Conservation (phyloP, 2,329 filamentous ascomycete species). For the Dothideomycetes sp. region DNA sequence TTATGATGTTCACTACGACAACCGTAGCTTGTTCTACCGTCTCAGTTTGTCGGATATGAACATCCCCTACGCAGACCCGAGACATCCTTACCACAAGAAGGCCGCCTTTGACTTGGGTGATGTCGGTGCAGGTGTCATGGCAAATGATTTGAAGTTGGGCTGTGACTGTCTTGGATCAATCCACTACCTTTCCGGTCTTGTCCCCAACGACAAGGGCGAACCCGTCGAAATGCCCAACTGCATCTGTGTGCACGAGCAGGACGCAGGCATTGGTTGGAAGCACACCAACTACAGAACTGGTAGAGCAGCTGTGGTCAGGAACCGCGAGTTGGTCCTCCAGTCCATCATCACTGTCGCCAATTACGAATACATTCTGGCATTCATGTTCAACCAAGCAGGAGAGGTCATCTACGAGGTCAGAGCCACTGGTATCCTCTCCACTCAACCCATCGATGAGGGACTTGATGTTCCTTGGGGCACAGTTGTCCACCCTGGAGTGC, state of each 20-base stretch:
- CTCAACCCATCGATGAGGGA: constrained; percentile 55
- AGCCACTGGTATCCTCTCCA: constrained; percentile 57
- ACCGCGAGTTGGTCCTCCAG: constrained; percentile 55
- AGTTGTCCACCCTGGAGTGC: constrained; percentile 56
- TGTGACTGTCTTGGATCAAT: constrained; percentile 63
- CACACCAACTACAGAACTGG: constrained; percentile 61
- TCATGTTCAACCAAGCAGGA: constrained; percentile 60
- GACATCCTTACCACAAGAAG: constrained; percentile 58
- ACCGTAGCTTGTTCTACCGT: constrained; percentile 55
- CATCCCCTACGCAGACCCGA: constrained; percentile 51
- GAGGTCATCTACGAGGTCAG: constrained; percentile 57
- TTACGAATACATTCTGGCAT: constrained; percentile 64
- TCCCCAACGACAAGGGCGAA: constrained; percentile 49
- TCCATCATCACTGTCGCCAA: constrained; percentile 62
- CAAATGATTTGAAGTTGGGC: constrained; percentile 58
- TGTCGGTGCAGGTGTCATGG: constrained; percentile 53
- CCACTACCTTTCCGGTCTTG: constrained; percentile 51
- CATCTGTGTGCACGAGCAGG: constrained; percentile 60
- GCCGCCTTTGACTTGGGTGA: constrained; percentile 61
- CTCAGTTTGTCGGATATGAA: constrained; percentile 58
- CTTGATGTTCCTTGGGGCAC: constrained; percentile 56
- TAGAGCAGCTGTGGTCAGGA: constrained; percentile 51
- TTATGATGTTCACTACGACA: constrained; percentile 44
- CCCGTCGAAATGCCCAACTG: constrained; percentile 52
- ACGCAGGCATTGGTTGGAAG: constrained; percentile 58